Conservation (phyloP, 2,329 filamentous ascomycete species). For the Alternaria novae-zelandiae region DNA sequence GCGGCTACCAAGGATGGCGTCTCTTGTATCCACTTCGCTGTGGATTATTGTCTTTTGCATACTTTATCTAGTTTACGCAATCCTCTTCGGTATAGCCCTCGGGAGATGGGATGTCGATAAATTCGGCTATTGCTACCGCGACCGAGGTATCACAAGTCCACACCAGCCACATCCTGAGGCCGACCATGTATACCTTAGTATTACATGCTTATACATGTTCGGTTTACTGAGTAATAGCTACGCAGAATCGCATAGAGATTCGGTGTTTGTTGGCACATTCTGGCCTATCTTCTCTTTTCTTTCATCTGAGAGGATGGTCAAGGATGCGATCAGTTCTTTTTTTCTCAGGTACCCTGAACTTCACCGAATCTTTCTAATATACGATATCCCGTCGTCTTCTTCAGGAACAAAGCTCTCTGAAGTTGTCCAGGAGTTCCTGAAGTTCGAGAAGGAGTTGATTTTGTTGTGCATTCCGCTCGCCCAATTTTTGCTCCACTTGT, state of each 20-base stretch:
- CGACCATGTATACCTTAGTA: neutral
- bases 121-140: neutral
- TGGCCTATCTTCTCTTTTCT: neutral
- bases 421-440: no score
- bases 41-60: neutral
- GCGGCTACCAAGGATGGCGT: neutral
- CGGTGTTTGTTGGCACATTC: neutral
- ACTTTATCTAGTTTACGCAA: neutral
- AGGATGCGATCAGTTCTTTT: no score
- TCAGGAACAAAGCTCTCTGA: no score
- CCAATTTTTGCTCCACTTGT: neutral
- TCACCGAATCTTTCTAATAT: no score
- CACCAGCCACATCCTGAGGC: neutral
- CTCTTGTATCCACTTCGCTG: neutral
- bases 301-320: no score
- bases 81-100: neutral
- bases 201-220: neutral
- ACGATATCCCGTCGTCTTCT: no score
- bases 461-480: neutral
- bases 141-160: neutral
- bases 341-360: no score
- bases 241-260: fast-evolving
- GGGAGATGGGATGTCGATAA: neutral
- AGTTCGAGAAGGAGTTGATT: no score
- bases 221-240: neutral